phyloP scores from a whole-genome alignment of 2,329 filamentous ascomycete species.

The Colletotrichum liaoningense region DNA sequence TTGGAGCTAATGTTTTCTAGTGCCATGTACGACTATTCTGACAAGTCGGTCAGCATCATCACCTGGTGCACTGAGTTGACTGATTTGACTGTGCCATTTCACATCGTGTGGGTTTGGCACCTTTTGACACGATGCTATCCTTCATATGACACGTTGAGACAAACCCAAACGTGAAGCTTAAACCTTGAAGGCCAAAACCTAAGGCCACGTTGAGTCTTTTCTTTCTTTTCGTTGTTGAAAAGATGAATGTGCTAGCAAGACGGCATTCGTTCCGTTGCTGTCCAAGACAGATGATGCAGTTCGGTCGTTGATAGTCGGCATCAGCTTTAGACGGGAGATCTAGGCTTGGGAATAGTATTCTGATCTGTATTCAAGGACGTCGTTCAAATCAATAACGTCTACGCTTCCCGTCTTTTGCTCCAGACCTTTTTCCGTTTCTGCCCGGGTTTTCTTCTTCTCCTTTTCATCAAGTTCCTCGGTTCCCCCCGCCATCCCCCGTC shows the following conservation, averaged over 20 bases:
- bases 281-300: neutral
- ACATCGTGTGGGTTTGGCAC: neutral
- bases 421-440: neutral
- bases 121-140: neutral
- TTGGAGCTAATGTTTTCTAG: neutral
- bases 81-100: neutral
- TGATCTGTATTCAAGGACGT: neutral
- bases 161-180: conserved; percentile 9
- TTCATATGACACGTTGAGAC: neutral
- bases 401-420: neutral
- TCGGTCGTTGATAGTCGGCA: too few relatives aligned
- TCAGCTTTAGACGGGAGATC: neutral
- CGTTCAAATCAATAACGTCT: neutral
- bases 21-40: neutral
- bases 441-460: neutral
- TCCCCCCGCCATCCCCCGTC: too few relatives aligned
- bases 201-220: neutral
- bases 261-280: too few relatives aligned
- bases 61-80: neutral
- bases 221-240: neutral
- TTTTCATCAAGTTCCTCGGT: too few relatives aligned
- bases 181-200: neutral
- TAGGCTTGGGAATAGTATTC: neutral
- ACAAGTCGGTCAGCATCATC: neutral
- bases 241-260: neutral